Conservation (phyloP, 2,329 filamentous ascomycete genomes). For the Magnaporthiopsis rhizophila region DNA sequence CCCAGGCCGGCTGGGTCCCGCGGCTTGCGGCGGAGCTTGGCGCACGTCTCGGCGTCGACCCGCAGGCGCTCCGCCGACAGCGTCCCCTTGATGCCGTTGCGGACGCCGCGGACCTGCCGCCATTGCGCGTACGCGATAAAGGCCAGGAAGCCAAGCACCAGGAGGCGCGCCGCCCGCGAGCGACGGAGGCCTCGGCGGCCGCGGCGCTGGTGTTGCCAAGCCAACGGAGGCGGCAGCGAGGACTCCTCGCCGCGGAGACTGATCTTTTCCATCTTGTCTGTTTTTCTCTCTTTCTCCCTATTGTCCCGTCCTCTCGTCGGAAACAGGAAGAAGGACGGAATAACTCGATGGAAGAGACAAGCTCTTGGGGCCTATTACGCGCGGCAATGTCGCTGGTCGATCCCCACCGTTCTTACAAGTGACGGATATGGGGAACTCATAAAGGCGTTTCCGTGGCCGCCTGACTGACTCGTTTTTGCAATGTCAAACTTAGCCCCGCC, state of each 20-base stretch:
- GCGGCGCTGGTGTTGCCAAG: background rate
- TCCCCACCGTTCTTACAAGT: background rate
- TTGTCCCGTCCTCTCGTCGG: background rate
- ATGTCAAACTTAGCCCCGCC: too few species aligned
- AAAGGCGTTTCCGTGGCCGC: background rate
- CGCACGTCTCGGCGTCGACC: constrained; percentile 47
- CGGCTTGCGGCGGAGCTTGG: constrained; percentile 45
- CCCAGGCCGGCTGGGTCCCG: constrained; percentile 46
- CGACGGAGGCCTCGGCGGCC: constrained; percentile 23
- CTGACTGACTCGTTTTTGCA: too few species aligned
- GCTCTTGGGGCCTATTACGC: background rate
- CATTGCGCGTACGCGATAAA: constrained; percentile 40
- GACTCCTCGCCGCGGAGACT: background rate
- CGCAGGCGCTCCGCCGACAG: constrained; percentile 46
- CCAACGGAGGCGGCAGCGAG: background rate
- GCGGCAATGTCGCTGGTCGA: background rate
- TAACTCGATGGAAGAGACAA: background rate
- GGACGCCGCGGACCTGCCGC: constrained; percentile 24
- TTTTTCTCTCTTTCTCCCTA: background rate
- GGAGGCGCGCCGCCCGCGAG: constrained; percentile 33
- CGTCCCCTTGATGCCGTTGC: background rate
- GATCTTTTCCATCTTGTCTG: background rate
- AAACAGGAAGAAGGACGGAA: background rate
- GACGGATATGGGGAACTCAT: background rate
- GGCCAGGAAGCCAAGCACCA: constrained; percentile 37